Conservation (phyloP, 2,329 filamentous ascomycete genomes). For the Aaosphaeria arxii region DNA sequence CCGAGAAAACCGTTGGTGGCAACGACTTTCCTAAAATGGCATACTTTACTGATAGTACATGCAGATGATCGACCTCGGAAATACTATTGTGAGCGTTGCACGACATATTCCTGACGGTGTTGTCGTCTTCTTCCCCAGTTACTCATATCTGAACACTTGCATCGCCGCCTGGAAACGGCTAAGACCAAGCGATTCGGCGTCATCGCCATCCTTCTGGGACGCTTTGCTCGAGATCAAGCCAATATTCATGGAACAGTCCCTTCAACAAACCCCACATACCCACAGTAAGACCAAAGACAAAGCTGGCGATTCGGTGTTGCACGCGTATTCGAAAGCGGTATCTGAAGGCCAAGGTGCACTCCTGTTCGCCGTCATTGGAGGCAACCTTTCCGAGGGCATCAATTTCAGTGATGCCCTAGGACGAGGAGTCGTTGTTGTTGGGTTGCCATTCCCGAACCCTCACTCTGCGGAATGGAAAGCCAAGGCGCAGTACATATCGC, state of each 20-base stretch:
- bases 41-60: not conserved
- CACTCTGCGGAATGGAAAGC: conserved; percentile 90
- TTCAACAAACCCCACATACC: conserved; percentile 44
- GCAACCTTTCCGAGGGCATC: conserved; percentile 95
- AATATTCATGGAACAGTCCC: conserved; percentile 38
- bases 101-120: conserved; percentile 79
- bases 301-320: conserved; percentile 66
- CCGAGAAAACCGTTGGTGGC: conserved; percentile 56
- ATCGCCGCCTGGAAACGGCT: conserved; percentile 40
- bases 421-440: conserved; percentile 85
- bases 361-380: conserved; percentile 86
- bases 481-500: conserved; percentile 81
- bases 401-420: conserved; percentile 94
- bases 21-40: not conserved
- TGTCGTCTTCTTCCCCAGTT: conserved; percentile 94
- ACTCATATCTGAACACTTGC: conserved; percentile 81
- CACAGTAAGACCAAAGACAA: conserved; percentile 48
- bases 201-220: conserved; percentile 47
- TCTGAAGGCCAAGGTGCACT: conserved; percentile 63
- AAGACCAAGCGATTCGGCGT: not conserved
- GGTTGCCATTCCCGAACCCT: conserved; percentile 88
- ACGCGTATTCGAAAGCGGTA: conserved; percentile 70
- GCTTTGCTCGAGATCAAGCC: conserved; percentile 58
- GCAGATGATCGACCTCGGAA: conserved; percentile 68
- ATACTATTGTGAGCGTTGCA: conserved; percentile 69